A percentile compares a stretch with the other conserved stretches of the same genome.
These are phyloP conservation scores for Hordeum pubiflorum DNA, from an alignment of 202 grass and related monocot species.

Conservation along the genomic window DNA sequence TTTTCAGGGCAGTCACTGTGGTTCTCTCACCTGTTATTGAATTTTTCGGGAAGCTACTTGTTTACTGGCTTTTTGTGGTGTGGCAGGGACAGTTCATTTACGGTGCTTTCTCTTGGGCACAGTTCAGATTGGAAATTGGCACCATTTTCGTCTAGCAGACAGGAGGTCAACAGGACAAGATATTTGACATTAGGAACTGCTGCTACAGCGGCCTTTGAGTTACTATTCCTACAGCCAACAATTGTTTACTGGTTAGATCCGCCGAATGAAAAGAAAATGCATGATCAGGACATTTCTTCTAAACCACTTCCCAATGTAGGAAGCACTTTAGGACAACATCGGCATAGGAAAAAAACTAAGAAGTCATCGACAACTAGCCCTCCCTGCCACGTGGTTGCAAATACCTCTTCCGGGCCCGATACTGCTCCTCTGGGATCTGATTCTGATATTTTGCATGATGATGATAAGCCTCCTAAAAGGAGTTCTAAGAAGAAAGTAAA, in stretches of 20 bases:
- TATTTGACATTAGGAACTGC: constrained; percentile 19
- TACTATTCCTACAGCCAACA: constrained; percentile 28
- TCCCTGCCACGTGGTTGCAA: constrained; percentile 23
- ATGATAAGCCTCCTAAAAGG: constrained; percentile 44
- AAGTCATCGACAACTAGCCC: background rate
- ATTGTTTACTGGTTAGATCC: constrained; percentile 24
- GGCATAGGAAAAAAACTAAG: constrained; percentile 15
- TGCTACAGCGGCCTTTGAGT: constrained; percentile 22
- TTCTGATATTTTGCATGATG: constrained; percentile 41
- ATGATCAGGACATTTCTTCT: constrained; percentile 34
- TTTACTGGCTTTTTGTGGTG: constrained; percentile 24
- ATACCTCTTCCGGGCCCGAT: constrained; percentile 22
- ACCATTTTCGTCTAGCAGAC: constrained; percentile 13
- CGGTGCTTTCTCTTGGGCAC: background rate
- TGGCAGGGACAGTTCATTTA: constrained; percentile 31
- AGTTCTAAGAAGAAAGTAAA: constrained; percentile 59
- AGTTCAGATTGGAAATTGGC: constrained; percentile 25
- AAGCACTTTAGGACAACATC: constrained; percentile 17
- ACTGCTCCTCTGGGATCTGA: constrained; percentile 24
- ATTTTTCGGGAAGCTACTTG: background rate
- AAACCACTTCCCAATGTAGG: constrained; percentile 19
- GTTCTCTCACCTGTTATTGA: background rate
- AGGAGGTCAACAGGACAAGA: constrained; percentile 24
- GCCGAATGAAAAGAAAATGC: constrained; percentile 43
- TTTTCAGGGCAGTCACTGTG: background rate